These are phyloP conservation scores for Diaporthe ilicicola DNA, from an alignment of 2,329 filamentous ascomycete genomes.

Conservation along the genomic window DNA sequence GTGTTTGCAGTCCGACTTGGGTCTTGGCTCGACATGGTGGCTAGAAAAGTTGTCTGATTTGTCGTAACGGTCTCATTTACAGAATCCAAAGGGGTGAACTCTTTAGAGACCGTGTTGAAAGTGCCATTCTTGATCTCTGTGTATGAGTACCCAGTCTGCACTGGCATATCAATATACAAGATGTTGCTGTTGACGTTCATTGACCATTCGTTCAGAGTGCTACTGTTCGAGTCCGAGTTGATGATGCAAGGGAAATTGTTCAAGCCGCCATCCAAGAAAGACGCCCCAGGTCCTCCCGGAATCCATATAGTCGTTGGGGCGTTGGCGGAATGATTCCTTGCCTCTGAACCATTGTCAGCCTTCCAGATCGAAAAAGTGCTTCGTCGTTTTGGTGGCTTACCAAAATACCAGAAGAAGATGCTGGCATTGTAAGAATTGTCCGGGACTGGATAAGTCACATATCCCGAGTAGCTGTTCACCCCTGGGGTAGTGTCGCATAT, in stretches of 20 bases:
- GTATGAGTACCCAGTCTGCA: slow-evolving; percentile 47
- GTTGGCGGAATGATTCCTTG: slow-evolving; percentile 58
- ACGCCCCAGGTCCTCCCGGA: slow-evolving; percentile 67
- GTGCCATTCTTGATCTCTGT: slow-evolving; percentile 36
- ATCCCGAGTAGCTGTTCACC: slow-evolving; percentile 64
- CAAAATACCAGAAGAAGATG: slow-evolving; percentile 68
- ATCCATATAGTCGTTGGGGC: slow-evolving; percentile 70
- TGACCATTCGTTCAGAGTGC: slow-evolving; percentile 64
- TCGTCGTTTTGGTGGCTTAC: not conserved
- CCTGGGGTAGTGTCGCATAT: slow-evolving; percentile 66
- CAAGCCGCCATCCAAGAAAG: slow-evolving; percentile 60
- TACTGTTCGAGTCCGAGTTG: slow-evolving; percentile 58
- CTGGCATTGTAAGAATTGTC: slow-evolving; percentile 59
- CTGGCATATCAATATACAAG: slow-evolving; percentile 74
- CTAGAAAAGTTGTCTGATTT: slow-evolving; percentile 54
- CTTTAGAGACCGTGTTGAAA: slow-evolving; percentile 32
- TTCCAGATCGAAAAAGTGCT: not conserved
- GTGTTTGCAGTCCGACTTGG: slow-evolving; percentile 52
- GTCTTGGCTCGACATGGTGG: slow-evolving; percentile 57
- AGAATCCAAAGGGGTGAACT: slow-evolving; percentile 36
- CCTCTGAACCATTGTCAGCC: slow-evolving; percentile 45
- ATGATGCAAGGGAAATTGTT: slow-evolving; percentile 62
- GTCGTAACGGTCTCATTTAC: slow-evolving; percentile 40
- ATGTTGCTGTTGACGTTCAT: slow-evolving; percentile 73
- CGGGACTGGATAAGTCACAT: slow-evolving; percentile 58